Conservation (phyloP, 1,139 yeast species). For the Hansenula anomala region DNA sequence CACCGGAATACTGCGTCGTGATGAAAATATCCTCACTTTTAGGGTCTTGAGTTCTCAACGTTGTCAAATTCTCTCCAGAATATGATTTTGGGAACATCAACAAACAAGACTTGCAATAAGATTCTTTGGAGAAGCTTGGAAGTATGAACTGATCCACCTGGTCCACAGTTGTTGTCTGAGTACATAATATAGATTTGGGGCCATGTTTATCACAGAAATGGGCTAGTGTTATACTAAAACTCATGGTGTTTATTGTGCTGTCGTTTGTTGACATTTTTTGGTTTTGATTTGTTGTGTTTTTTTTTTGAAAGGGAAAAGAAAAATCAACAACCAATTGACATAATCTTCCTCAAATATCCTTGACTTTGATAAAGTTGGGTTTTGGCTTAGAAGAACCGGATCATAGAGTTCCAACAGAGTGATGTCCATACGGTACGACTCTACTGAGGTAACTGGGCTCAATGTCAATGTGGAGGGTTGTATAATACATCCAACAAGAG, state of each 20-base stretch:
- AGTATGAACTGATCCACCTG: slow-evolving; percentile 24
- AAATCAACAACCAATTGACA: no score
- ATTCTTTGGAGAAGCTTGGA: slow-evolving; percentile 31
- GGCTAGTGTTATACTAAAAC: slow-evolving; percentile 52
- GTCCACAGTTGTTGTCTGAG: slow-evolving; percentile 41
- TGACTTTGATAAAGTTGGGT: no score
- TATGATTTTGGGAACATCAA: slow-evolving; percentile 38
- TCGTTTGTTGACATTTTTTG: neutral
- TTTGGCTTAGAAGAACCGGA: no score
- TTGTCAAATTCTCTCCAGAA: slow-evolving; percentile 4
- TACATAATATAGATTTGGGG: slow-evolving; percentile 70
- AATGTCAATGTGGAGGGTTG: slow-evolving; percentile 3
- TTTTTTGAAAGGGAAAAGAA: no score
- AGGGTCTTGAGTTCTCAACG: slow-evolving; percentile 12
- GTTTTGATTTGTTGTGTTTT: neutral
- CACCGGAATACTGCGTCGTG: slow-evolving; percentile 63
- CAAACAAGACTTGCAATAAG: slow-evolving; percentile 57
- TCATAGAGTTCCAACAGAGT: no score
- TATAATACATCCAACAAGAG: slow-evolving; percentile 13
- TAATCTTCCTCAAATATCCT: no score
- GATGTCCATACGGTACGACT: neutral
- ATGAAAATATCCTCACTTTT: slow-evolving; percentile 24
- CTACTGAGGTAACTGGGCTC: neutral
- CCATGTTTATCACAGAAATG: slow-evolving; percentile 90
- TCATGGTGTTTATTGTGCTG: neutral